A percentile compares a stretch with the other conserved stretches of the same genome.
phyloP scores from a whole-genome alignment of 2,329 filamentous ascomycete genomes.

The Cercospora sesami region DNA sequence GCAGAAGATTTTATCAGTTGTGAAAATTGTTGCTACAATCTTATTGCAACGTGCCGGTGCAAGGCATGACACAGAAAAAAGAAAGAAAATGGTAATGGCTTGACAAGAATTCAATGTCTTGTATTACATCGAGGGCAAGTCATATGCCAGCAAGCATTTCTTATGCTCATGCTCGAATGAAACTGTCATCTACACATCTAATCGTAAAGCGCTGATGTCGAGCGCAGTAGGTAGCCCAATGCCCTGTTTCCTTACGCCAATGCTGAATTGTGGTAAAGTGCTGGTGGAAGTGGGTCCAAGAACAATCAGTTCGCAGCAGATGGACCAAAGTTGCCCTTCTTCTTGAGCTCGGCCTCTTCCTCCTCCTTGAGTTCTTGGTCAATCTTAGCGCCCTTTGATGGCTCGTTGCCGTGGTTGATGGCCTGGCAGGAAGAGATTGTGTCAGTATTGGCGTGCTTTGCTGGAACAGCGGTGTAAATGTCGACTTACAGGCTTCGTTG shows the following conservation, averaged over 20 bases:
- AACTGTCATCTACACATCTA: slow-evolving; percentile 14
- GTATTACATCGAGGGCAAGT: slow-evolving; percentile 1
- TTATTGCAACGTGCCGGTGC: neutral
- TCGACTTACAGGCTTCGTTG: slow-evolving; percentile 49
- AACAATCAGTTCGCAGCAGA: slow-evolving; percentile 25
- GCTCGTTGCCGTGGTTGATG: slow-evolving; percentile 69
- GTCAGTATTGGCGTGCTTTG: neutral
- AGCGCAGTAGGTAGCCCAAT: neutral
- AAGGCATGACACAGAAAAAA: neutral
- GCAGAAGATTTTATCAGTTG: neutral
- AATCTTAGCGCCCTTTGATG: slow-evolving; percentile 69
- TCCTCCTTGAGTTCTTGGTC: slow-evolving; percentile 68
- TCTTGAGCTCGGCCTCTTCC: slow-evolving; percentile 63
- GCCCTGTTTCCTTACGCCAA: neutral
- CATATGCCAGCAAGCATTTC: slow-evolving; percentile 1
- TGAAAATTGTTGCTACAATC: neutral
- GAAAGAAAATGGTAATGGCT: neutral
- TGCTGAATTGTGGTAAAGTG: slow-evolving; percentile 7
- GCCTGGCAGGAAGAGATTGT: slow-evolving; percentile 46
- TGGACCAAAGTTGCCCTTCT: slow-evolving; percentile 55
- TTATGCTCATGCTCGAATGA: slow-evolving; percentile 1
- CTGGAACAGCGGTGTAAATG: neutral
- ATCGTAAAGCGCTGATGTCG: slow-evolving; percentile 2
- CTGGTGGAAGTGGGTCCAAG: neutral
- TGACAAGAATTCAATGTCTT: neutral